A percentile compares a stretch with the other conserved stretches of the same genome.
Conservation (phyloP, 2,329 filamentous ascomycete species). For the Ophiostoma pallidulum region DNA sequence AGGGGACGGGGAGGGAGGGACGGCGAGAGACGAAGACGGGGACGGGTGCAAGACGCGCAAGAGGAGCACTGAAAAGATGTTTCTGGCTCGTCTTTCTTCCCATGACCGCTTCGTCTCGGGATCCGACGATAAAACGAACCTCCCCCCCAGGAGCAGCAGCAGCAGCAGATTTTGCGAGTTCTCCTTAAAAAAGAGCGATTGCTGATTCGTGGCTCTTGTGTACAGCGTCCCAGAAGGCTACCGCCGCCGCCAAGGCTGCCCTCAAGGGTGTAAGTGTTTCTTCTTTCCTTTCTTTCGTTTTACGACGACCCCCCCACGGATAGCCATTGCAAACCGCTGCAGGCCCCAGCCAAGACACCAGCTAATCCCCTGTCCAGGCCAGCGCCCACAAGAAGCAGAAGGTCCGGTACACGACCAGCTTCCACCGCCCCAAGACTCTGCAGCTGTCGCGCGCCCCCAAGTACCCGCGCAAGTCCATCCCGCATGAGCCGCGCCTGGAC, state of each 20-base stretch:
- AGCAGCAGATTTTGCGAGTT: slow-evolving; percentile 72
- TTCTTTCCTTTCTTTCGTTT: slow-evolving; percentile 11
- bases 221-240: slow-evolving; percentile 70
- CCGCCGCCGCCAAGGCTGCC: slow-evolving; percentile 88
- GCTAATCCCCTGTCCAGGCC: slow-evolving; percentile 26
- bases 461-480: slow-evolving; percentile 93
- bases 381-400: slow-evolving; percentile 78
- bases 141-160: too few relatives aligned
- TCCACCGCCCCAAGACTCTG: slow-evolving; percentile 97
- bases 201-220: slow-evolving; percentile 49
- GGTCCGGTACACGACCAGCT: slow-evolving; percentile 84
- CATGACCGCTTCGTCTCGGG: not conserved
- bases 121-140: not conserved
- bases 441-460: slow-evolving; percentile 82
- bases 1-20: not conserved
- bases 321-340: not conserved
- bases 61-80: not conserved
- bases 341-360: not conserved
- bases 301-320: too few relatives aligned
- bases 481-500: slow-evolving; percentile 83
- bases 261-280: slow-evolving; percentile 77
- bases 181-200: slow-evolving; percentile 53
- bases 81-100: not conserved
- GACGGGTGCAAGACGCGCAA: not conserved
- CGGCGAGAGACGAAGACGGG: not conserved